Base-by-base conservation (phyloP, 495 filamentous ascomycete species). In the Neurospora sp. region DNA sequence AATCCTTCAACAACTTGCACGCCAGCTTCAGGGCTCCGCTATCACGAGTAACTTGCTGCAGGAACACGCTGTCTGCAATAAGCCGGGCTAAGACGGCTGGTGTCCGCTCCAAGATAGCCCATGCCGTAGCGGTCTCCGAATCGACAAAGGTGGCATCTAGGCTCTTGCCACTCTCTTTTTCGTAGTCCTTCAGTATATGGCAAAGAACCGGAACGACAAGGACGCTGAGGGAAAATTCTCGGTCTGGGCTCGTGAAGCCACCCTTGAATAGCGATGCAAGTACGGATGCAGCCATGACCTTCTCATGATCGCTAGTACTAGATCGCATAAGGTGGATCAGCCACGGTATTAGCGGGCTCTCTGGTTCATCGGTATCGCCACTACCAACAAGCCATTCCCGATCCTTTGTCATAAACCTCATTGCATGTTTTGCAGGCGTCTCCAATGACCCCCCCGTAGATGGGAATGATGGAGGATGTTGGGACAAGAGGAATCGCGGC, bases 21-120 rank as follows among this genome's bases (percentile, higher is more conserved):
- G 94, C 83, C 47, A 87, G 86, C 74, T 90, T 92, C 61, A 97
- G 88, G 7, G 89, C 90, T 70, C 87, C 86, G 70, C 91, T 93
- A 70, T 98, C 93, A 53, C 90, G 89, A 1, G 94, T 94, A 65
- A 94, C 90, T 74, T 90, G 92, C 80, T 97, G 94, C 69, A 97
- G 81, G 41, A 87, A 85, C 68, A 89, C 84, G 77, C 90, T 93
- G 75, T 94, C 92, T 37, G 89, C 89, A 9, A 97, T 89, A 39
- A 98, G 82, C 42, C 89, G 89, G 35, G 93, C 93, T 53, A 98
- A 83, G 22, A 96, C 86, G 2, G 87, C 86, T 3, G 93, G 91
- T 7, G 92, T 87, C 73, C 89, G 88, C 78, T 96, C 94, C 72
- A 89, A 85, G 45, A 92, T 85, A 31, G 79, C 76, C 81, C 86